A percentile compares a stretch with the other conserved stretches of the same genome.
phyloP scores from a whole-genome alignment of 805 yeast genomes.

The Cyberlindnera mycetangii region DNA sequence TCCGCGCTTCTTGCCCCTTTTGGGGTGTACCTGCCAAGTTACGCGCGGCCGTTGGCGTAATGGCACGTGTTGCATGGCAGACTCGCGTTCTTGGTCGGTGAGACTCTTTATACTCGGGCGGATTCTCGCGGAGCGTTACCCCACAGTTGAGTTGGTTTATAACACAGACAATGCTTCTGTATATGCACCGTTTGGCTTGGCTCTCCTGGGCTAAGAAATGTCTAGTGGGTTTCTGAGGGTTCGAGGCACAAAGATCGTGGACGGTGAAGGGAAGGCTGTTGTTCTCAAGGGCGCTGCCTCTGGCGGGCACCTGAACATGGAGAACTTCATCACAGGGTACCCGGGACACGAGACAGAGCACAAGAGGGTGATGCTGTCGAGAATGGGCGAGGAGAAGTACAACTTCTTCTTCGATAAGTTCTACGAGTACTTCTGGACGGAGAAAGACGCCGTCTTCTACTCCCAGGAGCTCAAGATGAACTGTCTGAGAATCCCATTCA shows the following conservation, averaged over 20 bases:
- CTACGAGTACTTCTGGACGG: slow-evolving; percentile 54
- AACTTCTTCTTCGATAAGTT: slow-evolving; percentile 49
- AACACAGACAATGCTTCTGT: no score
- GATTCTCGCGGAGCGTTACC: no score
- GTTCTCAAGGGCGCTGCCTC: slow-evolving; percentile 48
- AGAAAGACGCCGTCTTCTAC: slow-evolving; percentile 45
- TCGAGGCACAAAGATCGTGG: slow-evolving; percentile 47
- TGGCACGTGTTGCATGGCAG: no score
- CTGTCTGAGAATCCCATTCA: slow-evolving; percentile 49
- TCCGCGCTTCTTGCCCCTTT: no score
- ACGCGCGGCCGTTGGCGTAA: no score
- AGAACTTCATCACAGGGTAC: slow-evolving; percentile 53
- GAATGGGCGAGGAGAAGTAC: slow-evolving; percentile 46
- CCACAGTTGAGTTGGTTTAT: no score
- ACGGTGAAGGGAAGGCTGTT: slow-evolving; percentile 35
- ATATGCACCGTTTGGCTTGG: no score
- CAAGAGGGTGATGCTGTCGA: slow-evolving; percentile 37
- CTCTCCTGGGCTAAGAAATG: no score
- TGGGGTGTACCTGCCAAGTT: no score
- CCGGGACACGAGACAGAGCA: slow-evolving; percentile 54
- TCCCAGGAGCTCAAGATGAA: slow-evolving; percentile 38
- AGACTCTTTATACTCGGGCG: no score
- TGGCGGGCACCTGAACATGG: slow-evolving; percentile 54
- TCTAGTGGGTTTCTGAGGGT: slow-evolving; percentile 34
- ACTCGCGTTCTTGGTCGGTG: no score